Base-by-base conservation (phyloP, 177 flowering plant species). In the Vitis hybrid region DNA sequence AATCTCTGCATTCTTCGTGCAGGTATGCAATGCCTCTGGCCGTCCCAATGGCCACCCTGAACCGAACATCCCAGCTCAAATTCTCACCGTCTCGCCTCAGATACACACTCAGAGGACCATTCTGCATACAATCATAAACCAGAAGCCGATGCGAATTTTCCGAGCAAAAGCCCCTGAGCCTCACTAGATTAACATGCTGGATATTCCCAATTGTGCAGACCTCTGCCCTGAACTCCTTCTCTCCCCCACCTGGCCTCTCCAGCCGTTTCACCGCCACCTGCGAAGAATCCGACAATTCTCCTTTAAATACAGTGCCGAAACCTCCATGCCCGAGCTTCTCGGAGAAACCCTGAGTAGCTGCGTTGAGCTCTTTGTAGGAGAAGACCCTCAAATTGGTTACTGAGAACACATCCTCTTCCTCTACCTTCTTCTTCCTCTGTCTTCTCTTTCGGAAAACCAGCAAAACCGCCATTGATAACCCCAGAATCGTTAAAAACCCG, bases 281-380 rank as follows among this genome's bases (percentile, higher is more conserved):
- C 1, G 90, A 65, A 1, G 87, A 83, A 76, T 86, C 90, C 0
- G 78, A 50, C 30, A 91, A 55, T 46, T 75, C 77, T 1, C 98
- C 98, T 9, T 58, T 80, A 58, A 91, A 93, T 4, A 93, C 97
- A 0, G 86, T 81, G 14, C 98, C 98, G 72, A 93, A 93, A 4
- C 98, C 98, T 9, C 98, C 98, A 55, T 90, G 98, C 30, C 98
- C 98, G 4, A 93, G 87, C 66, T 90, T 90, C 73, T 87, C 92
- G 0, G 92, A 84, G 72, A 93, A 93, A 2, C 87, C 89, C 17
- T 73, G 69, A 6, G 97, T 91, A 0, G 84, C 91, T 1, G 76
- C 66, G n/a, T 79, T 78, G 20, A 93, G 92, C 81, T 90, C 97
- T 71, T 89, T 90, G 78, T 88, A 86, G 13, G 91, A 62, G 64